Evolutionary conservation across 2,329 filamentous ascomycete genomes (phyloP), one percentile per base, ranked within the genome.

Genomic region (Diaporthe velutina): DNA sequence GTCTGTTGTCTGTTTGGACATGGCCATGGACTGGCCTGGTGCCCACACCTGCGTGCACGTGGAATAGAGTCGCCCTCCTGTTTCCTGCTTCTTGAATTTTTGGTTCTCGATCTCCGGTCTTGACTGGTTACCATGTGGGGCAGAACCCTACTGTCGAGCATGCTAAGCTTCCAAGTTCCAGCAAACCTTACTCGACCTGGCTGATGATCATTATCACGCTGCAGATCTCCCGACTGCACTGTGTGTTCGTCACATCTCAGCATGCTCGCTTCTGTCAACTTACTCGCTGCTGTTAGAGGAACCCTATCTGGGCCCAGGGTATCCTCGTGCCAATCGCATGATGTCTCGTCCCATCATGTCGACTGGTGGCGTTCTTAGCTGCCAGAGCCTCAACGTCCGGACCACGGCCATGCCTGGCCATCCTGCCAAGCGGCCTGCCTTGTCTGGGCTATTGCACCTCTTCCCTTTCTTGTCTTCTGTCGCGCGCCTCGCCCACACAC

Each of bases 301-400:
- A 25, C 30, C 45, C 30, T 67, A 67, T 38, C 45, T 52, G 61
- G 33, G 30, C 45, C 33, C 33, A 19, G 64, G 64, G 33, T 30
- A 54, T 13, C 64, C 64, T 54, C 64, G 64, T 38, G 64, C 64
- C 28, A 30, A 68, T 54, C 64, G 64, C 45, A 68, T 68, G n/a
- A 68, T 54, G 48, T 9, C 48, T 54, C 64, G 64, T 68, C 64
- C 48, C 64, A 68, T 68, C 45, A 25, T 67, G 64, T 52, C 64
- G 10, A 40, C 22, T 67, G 45, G 61, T 67, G 61, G 61, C 61
- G 61, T 19, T 25, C 61, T 50, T 67, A 67, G 61, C 61, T 67
- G 60, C 60, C 60, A 66, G 60, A 66, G 60, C 42, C 60, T 66
- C 60, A 66, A 66, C 28, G 17, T 38, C 45, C 42, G 7, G 58